A percentile compares a stretch with the other conserved stretches of the same genome.
phyloP scores from a whole-genome alignment of 1,139 yeast genomes.

The Pichia sp. region DNA sequence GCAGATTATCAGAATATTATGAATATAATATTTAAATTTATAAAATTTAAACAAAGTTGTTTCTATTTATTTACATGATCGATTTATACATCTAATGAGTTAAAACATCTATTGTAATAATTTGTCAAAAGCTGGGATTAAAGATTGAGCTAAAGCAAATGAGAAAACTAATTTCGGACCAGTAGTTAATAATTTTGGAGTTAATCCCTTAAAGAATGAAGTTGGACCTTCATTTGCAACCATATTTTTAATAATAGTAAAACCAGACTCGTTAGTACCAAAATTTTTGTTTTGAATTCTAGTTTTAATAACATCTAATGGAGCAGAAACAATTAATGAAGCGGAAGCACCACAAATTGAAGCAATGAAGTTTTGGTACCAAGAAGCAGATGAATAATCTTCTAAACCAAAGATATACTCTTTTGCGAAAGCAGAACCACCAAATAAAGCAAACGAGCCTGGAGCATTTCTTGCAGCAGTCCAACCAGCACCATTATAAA shows the following conservation, averaged over 20 bases:
- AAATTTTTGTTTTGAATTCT: conserved; percentile 96
- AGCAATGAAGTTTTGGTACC: conserved; percentile 91
- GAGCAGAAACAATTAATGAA: conserved; percentile 93
- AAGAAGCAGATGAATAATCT: conserved; percentile 87
- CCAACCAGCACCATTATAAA: conserved; percentile 99
- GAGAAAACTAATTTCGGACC: conserved; percentile 98
- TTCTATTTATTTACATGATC: neutral
- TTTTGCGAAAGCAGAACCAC: conserved; percentile 98
- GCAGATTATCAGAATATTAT: neutral
- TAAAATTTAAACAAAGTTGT: neutral
- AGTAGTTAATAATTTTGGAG: conserved; percentile 93
- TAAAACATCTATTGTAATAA: conserved; percentile 14
- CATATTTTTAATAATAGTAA: conserved; percentile 89
- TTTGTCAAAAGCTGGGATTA: conserved; percentile 91
- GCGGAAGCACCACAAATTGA: conserved; percentile 99
- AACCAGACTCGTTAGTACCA: conserved; percentile 91
- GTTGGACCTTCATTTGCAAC: conserved; percentile 80
- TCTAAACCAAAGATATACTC: conserved; percentile 82
- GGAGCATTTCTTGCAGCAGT: conserved; percentile 99
- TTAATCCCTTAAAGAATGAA: conserved; percentile 94
- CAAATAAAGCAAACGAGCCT: conserved; percentile 94
- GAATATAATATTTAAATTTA: neutral
- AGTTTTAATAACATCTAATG: conserved; percentile 95
- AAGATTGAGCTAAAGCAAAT: conserved; percentile 91
- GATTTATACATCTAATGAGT: neutral